Conservation (phyloP, 2,329 filamentous ascomycete species). For the Penicillium sp. region DNA sequence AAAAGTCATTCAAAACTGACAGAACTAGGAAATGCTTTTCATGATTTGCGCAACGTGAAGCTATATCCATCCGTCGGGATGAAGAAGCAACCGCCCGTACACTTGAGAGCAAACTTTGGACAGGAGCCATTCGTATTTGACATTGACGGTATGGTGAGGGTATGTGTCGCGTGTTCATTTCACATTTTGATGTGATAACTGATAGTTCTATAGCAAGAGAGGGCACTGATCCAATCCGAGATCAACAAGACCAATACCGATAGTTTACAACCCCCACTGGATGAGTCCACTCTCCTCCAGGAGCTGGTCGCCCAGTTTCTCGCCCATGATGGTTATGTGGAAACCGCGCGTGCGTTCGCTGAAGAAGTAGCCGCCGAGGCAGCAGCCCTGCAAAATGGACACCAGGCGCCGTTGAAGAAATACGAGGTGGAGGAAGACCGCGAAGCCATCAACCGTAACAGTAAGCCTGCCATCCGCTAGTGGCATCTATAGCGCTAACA, state of each 20-base stretch:
- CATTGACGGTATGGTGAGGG: slow-evolving; percentile 79
- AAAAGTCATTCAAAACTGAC: slow-evolving; percentile 4
- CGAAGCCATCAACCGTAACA: slow-evolving; percentile 79
- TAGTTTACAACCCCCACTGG: slow-evolving; percentile 57
- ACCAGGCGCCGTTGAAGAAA: slow-evolving; percentile 48
- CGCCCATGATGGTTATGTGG: slow-evolving; percentile 90
- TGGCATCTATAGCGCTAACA: not conserved
- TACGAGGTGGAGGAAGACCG: slow-evolving; percentile 72
- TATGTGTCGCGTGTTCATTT: slow-evolving; percentile 39
- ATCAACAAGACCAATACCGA: slow-evolving; percentile 58
- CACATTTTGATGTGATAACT: not conserved
- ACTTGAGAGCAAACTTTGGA: slow-evolving; percentile 58
- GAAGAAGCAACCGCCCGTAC: slow-evolving; percentile 57
- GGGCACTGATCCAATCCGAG: slow-evolving; percentile 53
- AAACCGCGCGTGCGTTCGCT: slow-evolving; percentile 83
- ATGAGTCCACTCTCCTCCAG: slow-evolving; percentile 75
- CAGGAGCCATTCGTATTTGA: slow-evolving; percentile 78
- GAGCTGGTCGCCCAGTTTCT: slow-evolving; percentile 81
- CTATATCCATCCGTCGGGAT: slow-evolving; percentile 58
- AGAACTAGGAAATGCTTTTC: slow-evolving; percentile 52
- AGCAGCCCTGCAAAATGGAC: slow-evolving; percentile 59
- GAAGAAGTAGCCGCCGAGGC: slow-evolving; percentile 73
- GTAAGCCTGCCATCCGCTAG: slow-evolving; percentile 49
- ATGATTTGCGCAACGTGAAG: slow-evolving; percentile 41
- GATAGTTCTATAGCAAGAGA: slow-evolving; percentile 52